phyloP scores from a whole-genome alignment of 345 rosid species.

The Iberis pinnata region DNA sequence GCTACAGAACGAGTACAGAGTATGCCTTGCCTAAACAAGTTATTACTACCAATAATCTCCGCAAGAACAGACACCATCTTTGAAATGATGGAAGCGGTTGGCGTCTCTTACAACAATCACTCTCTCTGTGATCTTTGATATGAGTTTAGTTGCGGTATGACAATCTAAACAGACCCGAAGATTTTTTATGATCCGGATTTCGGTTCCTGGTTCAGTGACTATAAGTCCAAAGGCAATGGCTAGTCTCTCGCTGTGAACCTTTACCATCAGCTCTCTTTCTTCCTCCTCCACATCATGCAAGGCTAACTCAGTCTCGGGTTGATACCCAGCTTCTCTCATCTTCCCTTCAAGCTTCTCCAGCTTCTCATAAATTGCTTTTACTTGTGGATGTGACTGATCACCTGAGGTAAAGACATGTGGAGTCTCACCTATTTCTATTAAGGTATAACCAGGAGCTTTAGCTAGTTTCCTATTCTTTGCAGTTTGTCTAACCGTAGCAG shows the following conservation, averaged over 20 bases:
- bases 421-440: slow-evolving; percentile 55
- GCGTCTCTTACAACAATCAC: slow-evolving; percentile 73
- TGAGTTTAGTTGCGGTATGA: slow-evolving; percentile 61
- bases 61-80: slow-evolving; percentile 70
- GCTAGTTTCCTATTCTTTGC: slow-evolving; percentile 51
- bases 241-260: slow-evolving; percentile 74
- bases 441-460: slow-evolving; percentile 75
- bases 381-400: slow-evolving; percentile 61
- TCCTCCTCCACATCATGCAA: slow-evolving; percentile 84
- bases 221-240: slow-evolving; percentile 82
- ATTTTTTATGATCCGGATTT: slow-evolving; percentile 67
- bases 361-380: slow-evolving; percentile 48
- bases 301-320: slow-evolving; percentile 49
- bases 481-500: slow-evolving; percentile 60
- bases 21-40: slow-evolving; percentile 1
- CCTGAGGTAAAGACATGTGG: slow-evolving; percentile 70
- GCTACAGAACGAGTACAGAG: slow-evolving; percentile 19
- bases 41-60: slow-evolving; percentile 62
- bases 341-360: slow-evolving; percentile 53
- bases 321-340: slow-evolving; percentile 72
- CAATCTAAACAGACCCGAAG: slow-evolving; percentile 77
- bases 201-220: slow-evolving; percentile 54
- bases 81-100: slow-evolving; percentile 74
- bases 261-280: slow-evolving; percentile 66
- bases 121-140: slow-evolving; percentile 63